Evolutionary conservation across 1,284 basidiomycete genomes (phyloP).

Genomic region (Tilletia caries): DNA sequence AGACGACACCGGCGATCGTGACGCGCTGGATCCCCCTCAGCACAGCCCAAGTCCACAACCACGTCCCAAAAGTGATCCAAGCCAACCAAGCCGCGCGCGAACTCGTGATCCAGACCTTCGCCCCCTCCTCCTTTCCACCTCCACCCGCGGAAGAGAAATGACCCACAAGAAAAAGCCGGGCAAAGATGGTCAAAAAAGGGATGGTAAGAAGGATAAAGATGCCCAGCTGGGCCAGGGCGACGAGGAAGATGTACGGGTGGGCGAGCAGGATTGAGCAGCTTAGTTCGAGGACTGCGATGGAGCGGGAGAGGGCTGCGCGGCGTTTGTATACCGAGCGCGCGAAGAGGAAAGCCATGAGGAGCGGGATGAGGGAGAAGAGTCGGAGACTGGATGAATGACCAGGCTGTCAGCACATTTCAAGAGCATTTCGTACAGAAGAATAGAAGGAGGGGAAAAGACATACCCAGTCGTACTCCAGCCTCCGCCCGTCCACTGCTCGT

Average conservation of each 20-base stretch:
- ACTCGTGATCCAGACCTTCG: slow-evolving; percentile 67
- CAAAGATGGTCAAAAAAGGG: slow-evolving; percentile 74
- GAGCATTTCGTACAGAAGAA: not conserved
- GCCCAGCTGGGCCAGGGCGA: slow-evolving; percentile 75
- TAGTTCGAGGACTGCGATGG: slow-evolving; percentile 74
- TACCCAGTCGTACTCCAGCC: slow-evolving; percentile 78
- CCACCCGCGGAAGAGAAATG: slow-evolving; percentile 24
- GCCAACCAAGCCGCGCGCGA: slow-evolving; percentile 83
- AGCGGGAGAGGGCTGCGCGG: slow-evolving; percentile 62
- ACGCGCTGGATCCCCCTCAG: slow-evolving; percentile 75
- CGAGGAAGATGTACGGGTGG: slow-evolving; percentile 75
- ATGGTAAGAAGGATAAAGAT: slow-evolving; percentile 69
- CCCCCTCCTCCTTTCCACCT: slow-evolving; percentile 12
- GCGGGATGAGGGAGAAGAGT: slow-evolving; percentile 72
- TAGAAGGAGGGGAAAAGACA: slow-evolving; percentile 46
- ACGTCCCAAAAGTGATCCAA: slow-evolving; percentile 65
- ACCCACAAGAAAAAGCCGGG: slow-evolving; percentile 64
- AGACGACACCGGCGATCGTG: slow-evolving; percentile 76
- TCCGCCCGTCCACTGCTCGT: slow-evolving; percentile 63
- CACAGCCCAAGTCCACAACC: slow-evolving; percentile 89
- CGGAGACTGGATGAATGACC: slow-evolving; percentile 60
- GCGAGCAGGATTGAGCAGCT: slow-evolving; percentile 72
- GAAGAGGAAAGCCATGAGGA: slow-evolving; percentile 68
- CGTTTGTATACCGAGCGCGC: slow-evolving; percentile 67
- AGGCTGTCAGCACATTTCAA: too few species aligned